These are phyloP conservation scores for Erucastrum elatum DNA, from an alignment of 345 rosid genomes.

Conservation along the genomic window DNA sequence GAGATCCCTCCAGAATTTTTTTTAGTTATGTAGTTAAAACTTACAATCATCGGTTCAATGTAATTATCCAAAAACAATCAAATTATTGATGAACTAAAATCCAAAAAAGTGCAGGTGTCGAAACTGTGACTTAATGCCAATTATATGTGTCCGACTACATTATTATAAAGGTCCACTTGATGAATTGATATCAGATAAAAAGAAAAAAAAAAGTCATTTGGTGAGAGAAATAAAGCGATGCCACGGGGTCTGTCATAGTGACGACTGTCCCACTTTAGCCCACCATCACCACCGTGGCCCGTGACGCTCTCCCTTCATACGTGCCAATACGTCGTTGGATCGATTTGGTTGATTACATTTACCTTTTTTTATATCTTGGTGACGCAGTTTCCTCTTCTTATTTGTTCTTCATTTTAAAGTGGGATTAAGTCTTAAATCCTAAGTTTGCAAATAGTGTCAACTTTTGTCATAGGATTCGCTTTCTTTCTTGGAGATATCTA, in stretches of 20 bases:
- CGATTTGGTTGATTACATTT: neutral
- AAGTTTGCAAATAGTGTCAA: conserved; percentile 22
- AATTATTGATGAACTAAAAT: conserved; percentile 6
- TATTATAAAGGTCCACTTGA: conserved; percentile 21
- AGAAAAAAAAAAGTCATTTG: conserved; percentile 10
- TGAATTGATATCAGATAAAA: conserved; percentile 4
- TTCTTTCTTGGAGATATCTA: conserved; percentile 1
- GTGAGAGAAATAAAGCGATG: conserved; percentile 11
- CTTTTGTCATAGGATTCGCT: conserved; percentile 31
- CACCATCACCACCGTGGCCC: conserved; percentile 23
- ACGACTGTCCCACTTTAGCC: conserved; percentile 33
- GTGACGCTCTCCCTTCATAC: conserved; percentile 15
- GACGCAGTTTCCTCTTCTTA: conserved; percentile 18
- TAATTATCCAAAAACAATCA: neutral
- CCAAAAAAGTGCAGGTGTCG: neutral
- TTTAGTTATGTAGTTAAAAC: neutral
- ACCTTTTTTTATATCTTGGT: conserved; percentile 14
- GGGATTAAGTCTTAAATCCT: conserved; percentile 5
- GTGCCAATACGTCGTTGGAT: conserved; percentile 1
- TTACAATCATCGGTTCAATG: neutral
- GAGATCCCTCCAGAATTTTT: neutral
- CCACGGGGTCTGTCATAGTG: conserved; percentile 36
- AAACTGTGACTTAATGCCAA: neutral
- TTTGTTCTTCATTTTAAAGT: conserved; percentile 9
- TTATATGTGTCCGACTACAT: conserved; percentile 12